Conservation (phyloP, 202 grass and related monocot species). For the Digitaria exilis region DNA sequence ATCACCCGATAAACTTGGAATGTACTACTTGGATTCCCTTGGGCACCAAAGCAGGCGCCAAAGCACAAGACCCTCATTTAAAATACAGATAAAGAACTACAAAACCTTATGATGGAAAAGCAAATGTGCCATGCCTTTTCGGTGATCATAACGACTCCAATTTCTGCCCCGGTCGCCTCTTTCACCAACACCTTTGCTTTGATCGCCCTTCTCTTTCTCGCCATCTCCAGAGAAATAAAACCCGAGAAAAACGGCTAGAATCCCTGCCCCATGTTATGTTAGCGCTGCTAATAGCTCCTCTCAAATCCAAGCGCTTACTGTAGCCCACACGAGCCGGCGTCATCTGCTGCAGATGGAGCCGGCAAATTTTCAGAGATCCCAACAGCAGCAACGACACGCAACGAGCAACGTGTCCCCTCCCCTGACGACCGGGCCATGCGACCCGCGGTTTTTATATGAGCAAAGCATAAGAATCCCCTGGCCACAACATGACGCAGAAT, state of each 20-base stretch:
- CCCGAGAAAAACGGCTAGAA: background rate
- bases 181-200: slow-evolving; percentile 23
- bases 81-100: background rate
- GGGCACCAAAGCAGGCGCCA: background rate
- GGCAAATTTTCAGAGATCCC: slow-evolving; percentile 1
- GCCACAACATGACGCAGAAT: slow-evolving; percentile 26
- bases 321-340: background rate
- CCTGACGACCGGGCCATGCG: slow-evolving; percentile 13
- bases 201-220: background rate
- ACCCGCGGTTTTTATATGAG: background rate
- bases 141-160: slow-evolving; percentile 20
- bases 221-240: background rate
- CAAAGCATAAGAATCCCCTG: slow-evolving; percentile 5
- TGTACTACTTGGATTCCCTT: slow-evolving; percentile 5
- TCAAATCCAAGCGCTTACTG: background rate
- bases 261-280: background rate
- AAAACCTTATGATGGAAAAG: background rate
- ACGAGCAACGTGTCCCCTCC: slow-evolving; percentile 41
- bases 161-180: slow-evolving; percentile 9
- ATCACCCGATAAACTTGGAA: background rate
- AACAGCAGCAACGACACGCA: slow-evolving; percentile 21
- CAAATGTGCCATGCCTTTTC: background rate
- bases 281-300: background rate
- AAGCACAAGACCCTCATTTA: background rate
- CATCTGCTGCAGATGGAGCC: background rate